Base-by-base conservation (phyloP, 2,329 filamentous ascomycete genomes). In the Trichophyton verrucosum region DNA sequence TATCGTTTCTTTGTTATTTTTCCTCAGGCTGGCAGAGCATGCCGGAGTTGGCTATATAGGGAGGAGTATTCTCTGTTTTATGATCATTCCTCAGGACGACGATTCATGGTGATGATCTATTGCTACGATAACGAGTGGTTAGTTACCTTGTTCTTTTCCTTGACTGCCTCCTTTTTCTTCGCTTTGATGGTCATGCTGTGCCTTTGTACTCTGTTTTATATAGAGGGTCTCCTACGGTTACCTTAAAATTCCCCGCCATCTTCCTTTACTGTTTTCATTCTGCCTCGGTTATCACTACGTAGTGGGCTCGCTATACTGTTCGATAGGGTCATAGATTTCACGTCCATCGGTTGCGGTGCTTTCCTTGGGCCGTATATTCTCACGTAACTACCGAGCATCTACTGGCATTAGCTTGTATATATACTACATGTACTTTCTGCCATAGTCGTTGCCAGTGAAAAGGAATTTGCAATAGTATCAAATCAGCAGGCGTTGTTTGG, bases 121-220 rank as follows among this genome's bases (percentile, higher is more conserved):
- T 53, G 59, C 24, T 57, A 60, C 24, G 59, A 60, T 60, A 33
- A 60, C 46, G 59, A 57, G n/a, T 44, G n/a, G 40, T 44, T 44
- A 9, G 33, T 44, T 15, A 15, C 40, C 40, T 44, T 44, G 15
- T 44, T 17, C n/a, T n/a, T 44, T 44, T n/a, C n/a, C 36, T 27
- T 46, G 33, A 40, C 13, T 30, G 33, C 13, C 38, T n/a, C 9
- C 13, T 59, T 46, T 55, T 38, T 7, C 27, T 55, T 47, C 60
- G 27, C 59, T 60, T 53, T 17, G 20, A 13, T 51, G 6, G 46
- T n/a, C 13, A 55, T 33, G 7, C 2, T 33, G 5, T 33, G 47
- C 15, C 27, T 33, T 15, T 55, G n/a, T 36, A n/a, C 15, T 15
- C 17, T 17, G 9, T 6, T 27, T 36, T 36, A 13, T 27, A 36